phyloP scores from a whole-genome alignment of 768 basidiomycete genomes.

The Mycena kentingensis region DNA sequence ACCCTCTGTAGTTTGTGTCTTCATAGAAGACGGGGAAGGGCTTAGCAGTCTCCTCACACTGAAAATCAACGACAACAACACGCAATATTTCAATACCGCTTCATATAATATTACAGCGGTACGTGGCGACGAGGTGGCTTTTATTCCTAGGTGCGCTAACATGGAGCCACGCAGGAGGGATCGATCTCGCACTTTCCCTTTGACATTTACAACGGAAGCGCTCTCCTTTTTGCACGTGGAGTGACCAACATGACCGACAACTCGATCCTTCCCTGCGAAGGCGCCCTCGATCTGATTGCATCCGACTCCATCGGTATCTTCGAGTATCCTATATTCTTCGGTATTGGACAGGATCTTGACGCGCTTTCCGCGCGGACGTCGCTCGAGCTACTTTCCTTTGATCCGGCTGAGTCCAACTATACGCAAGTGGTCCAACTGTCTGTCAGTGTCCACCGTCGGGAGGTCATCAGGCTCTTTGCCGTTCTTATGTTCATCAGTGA shows the following conservation, averaged over 20 bases:
- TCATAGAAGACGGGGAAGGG: neutral
- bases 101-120: slow-evolving; percentile 1
- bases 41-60: neutral
- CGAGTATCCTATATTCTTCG: neutral
- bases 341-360: neutral
- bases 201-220: neutral
- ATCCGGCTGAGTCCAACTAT: neutral
- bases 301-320: neutral
- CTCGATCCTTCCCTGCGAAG: slow-evolving; percentile 1
- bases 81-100: neutral
- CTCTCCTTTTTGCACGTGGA: neutral
- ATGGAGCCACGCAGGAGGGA: neutral
- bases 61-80: too few species aligned
- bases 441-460: neutral
- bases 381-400: neutral
- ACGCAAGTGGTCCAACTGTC: neutral
- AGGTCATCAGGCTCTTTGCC: neutral
- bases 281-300: neutral
- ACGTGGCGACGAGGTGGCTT: neutral
- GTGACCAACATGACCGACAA: too few species aligned
- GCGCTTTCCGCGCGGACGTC: neutral
- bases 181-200: too few species aligned
- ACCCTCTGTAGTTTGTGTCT: slow-evolving; percentile 3
- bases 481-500: slow-evolving; percentile 1
- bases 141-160: neutral